phyloP scores from a whole-genome alignment of 1,284 basidiomycete genomes.

The Erythrobasidium hasegawianum region DNA sequence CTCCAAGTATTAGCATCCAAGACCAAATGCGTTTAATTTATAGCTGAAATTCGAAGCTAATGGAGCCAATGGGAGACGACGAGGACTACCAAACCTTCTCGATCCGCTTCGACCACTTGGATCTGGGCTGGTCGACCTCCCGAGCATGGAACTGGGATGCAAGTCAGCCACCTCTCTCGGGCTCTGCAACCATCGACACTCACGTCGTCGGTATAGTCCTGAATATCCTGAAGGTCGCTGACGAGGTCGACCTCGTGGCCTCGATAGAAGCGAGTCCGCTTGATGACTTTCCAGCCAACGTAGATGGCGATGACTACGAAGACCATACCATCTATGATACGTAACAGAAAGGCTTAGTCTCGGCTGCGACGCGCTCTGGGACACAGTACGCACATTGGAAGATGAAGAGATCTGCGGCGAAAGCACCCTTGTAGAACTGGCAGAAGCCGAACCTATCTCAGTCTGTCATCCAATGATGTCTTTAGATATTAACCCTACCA shows the following conservation, averaged over 20 bases:
- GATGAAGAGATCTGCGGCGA: slow-evolving; percentile 32
- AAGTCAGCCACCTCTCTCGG: too few species aligned
- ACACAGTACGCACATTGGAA: slow-evolving; percentile 31
- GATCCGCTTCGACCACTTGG: not conserved
- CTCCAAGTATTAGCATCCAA: too few species aligned
- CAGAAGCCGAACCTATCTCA: too few species aligned
- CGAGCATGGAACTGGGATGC: slow-evolving; percentile 3
- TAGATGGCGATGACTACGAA: slow-evolving; percentile 46
- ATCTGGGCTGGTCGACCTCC: not conserved
- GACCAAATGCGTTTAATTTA: too few species aligned
- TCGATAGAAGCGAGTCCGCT: slow-evolving; percentile 35
- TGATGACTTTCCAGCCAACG: slow-evolving; percentile 43
- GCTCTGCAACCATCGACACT: not conserved
- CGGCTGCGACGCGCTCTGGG: not conserved
- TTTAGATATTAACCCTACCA: not conserved
- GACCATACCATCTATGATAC: slow-evolving; percentile 42
- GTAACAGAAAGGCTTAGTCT: too few species aligned
- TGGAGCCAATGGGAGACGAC: too few species aligned
- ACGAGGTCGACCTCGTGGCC: slow-evolving; percentile 30
- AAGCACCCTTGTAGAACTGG: slow-evolving; percentile 33
- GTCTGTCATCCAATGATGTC: too few species aligned
- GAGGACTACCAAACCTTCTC: slow-evolving; percentile 2
- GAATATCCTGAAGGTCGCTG: slow-evolving; percentile 32
- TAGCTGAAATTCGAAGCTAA: too few species aligned
- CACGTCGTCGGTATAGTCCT: slow-evolving; percentile 27